Conservation (phyloP, 495 filamentous ascomycete genomes). For the Corynascus novoguineensis region DNA sequence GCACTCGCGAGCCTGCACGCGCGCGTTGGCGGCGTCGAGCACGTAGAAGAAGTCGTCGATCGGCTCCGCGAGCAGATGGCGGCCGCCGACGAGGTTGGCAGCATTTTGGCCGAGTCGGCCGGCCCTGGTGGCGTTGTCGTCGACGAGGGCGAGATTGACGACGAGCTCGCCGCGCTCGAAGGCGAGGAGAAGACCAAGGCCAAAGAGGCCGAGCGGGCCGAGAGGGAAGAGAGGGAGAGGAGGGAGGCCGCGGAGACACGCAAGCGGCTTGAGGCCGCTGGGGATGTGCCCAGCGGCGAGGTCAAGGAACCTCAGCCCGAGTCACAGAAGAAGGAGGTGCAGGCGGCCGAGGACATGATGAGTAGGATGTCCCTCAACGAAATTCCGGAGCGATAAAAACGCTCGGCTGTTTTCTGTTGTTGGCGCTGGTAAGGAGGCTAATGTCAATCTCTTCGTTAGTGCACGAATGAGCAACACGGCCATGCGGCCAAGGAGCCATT, state of each 20-base stretch:
- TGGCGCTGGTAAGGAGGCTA: constrained; percentile 9
- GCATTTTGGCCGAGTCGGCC: constrained; percentile 59
- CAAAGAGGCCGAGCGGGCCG: constrained; percentile 25
- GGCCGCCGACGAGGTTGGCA: constrained; percentile 75
- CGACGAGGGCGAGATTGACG: constrained; percentile 82
- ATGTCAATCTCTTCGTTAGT: constrained; percentile 1
- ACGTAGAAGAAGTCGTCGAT: constrained; percentile 70
- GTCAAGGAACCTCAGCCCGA: constrained; percentile 19
- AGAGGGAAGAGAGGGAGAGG: constrained; percentile 23
- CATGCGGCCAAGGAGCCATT: background rate
- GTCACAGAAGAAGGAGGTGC: constrained; percentile 16
- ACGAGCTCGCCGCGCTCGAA: constrained; percentile 77
- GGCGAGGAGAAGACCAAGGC: constrained; percentile 47
- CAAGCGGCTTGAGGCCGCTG: constrained; percentile 37
- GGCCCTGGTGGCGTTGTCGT: constrained; percentile 46
- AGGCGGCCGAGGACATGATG: constrained; percentile 27
- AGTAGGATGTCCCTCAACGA: constrained; percentile 36
- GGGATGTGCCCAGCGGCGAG: constrained; percentile 27
- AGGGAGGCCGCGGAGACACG: constrained; percentile 30
- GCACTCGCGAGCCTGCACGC: constrained; percentile 68
- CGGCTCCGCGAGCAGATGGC: constrained; percentile 72
- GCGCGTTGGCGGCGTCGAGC: constrained; percentile 69
- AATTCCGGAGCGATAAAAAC: constrained; percentile 4
- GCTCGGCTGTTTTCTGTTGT: background rate
- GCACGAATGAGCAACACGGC: background rate